phyloP scores from a whole-genome alignment of 192 early-diverging fungal species.

The Podila minutissima region DNA sequence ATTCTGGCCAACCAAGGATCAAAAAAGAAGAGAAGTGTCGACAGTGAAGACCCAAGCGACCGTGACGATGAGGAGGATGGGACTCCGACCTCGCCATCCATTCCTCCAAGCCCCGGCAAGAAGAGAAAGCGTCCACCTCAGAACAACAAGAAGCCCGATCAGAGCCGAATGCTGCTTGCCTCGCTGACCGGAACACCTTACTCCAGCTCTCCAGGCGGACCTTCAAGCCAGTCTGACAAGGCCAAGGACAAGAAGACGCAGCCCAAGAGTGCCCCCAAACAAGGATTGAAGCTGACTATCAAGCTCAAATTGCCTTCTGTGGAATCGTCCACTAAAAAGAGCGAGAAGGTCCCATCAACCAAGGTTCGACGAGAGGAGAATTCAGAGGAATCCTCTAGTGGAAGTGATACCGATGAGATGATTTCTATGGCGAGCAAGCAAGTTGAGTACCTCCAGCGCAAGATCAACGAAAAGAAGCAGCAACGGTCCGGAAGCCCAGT shows the following conservation, averaged over 20 bases:
- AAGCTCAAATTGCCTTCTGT: slow-evolving; percentile 15
- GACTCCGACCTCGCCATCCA: slow-evolving; percentile 1
- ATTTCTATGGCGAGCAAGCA: slow-evolving; percentile 45
- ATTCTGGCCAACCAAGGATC: slow-evolving; percentile 28
- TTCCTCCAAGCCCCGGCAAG: slow-evolving; percentile 26
- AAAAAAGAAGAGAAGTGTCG: not conserved
- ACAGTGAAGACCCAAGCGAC: slow-evolving; percentile 8
- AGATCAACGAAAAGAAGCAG: slow-evolving; percentile 40
- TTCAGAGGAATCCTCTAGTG: slow-evolving; percentile 8
- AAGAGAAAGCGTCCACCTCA: slow-evolving; percentile 22
- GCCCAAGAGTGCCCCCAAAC: not conserved
- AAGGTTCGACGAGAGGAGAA: not conserved
- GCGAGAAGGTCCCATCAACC: not conserved
- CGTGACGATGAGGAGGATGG: slow-evolving; percentile 18
- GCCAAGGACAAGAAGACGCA: not conserved
- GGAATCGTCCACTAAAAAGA: not conserved
- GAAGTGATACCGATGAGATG: slow-evolving; percentile 49
- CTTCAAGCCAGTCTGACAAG: not conserved
- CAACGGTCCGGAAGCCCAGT: not conserved
- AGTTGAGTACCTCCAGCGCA: slow-evolving; percentile 47
- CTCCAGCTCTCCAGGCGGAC: too few relatives aligned
- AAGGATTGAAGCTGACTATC: slow-evolving; percentile 24
- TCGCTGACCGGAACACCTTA: too few relatives aligned
- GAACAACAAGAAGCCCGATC: not conserved
- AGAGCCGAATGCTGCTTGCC: too few relatives aligned